A percentile compares a stretch with the other conserved stretches of the same genome.
Evolutionary conservation across 2,329 filamentous ascomycete genomes (phyloP).

Genomic region (Ascochyta clinopodiicola): DNA sequence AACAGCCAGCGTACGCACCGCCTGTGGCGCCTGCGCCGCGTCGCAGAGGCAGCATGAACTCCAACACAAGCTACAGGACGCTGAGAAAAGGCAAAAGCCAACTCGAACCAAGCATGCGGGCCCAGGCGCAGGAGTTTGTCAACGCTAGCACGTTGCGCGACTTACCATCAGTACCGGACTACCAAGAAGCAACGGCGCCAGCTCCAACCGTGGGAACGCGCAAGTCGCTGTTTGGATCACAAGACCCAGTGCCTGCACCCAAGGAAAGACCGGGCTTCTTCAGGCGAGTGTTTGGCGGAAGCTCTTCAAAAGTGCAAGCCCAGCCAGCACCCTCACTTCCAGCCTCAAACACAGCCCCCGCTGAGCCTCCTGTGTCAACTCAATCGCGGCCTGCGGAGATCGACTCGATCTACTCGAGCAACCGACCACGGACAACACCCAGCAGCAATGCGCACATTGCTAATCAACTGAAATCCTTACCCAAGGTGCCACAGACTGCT

Average conservation of each 20-base stretch:
- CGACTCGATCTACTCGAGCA: conserved; percentile 40
- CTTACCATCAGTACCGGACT: conserved; percentile 53
- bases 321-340: conserved; percentile 39
- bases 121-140: conserved; percentile 57
- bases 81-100: conserved; percentile 52
- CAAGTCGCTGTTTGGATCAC: conserved; percentile 52
- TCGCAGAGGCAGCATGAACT: conserved; percentile 66
- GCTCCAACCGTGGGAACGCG: conserved; percentile 61
- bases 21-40: conserved; percentile 54
- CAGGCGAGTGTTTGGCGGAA: conserved; percentile 79
- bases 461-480: conserved; percentile 56
- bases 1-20: conserved; percentile 47
- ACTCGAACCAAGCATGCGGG: conserved; percentile 51
- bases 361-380: conserved; percentile 24
- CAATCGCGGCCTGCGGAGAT: conserved; percentile 35
- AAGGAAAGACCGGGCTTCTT: conserved; percentile 86
- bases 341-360: conserved; percentile 17
- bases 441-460: conserved; percentile 53
- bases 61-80: conserved; percentile 57
- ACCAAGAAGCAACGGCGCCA: conserved; percentile 58
- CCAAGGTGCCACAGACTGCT: conserved; percentile 37
- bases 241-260: conserved; percentile 48
- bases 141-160: conserved; percentile 53
- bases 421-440: conserved; percentile 48
- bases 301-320: conserved; percentile 63